phyloP scores from a whole-genome alignment of 164 flowering plant genomes.

The Hamamelis virginiana region DNA sequence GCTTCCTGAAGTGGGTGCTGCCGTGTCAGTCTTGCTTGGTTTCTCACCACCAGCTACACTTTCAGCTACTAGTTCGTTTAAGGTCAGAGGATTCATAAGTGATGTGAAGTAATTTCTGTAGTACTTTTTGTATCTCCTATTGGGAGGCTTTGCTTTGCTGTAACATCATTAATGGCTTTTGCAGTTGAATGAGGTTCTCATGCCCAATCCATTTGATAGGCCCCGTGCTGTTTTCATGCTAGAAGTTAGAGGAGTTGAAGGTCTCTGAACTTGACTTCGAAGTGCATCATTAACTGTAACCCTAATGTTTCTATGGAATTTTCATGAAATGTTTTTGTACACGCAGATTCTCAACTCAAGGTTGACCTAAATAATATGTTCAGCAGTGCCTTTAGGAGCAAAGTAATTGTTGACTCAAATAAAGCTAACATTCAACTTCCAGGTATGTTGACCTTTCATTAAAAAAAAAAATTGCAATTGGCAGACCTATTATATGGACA shows the following conservation, averaged over 20 bases:
- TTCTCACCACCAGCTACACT: conserved; percentile 74
- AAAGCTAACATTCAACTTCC: conserved; percentile 64
- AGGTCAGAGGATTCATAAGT: conserved; percentile 36
- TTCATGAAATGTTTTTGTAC: conserved; percentile 5
- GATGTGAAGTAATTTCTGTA: neutral
- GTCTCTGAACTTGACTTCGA: conserved; percentile 25
- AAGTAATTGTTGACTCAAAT: conserved; percentile 33
- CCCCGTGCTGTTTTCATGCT: conserved; percentile 78
- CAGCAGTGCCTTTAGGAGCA: conserved; percentile 36
- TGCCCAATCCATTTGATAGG: conserved; percentile 86
- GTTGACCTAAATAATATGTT: conserved; percentile 23
- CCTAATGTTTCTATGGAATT: neutral
- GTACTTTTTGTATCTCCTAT: neutral
- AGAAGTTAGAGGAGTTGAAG: conserved; percentile 65
- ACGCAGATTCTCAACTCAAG: conserved; percentile 37
- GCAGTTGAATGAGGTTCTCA: conserved; percentile 80
- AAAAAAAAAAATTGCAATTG: neutral
- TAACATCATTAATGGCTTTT: conserved; percentile 15
- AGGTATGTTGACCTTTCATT: conserved; percentile 35
- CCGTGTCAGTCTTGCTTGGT: conserved; percentile 85
- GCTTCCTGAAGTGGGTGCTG: conserved; percentile 70
- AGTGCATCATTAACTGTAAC: neutral
- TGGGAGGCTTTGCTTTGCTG: neutral
- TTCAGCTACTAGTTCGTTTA: conserved; percentile 59
- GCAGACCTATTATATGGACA: neutral